A percentile compares a stretch with the other conserved stretches of the same genome.
Conservation (phyloP, 2,329 filamentous ascomycete species). For the Microcyclosporella mali region DNA sequence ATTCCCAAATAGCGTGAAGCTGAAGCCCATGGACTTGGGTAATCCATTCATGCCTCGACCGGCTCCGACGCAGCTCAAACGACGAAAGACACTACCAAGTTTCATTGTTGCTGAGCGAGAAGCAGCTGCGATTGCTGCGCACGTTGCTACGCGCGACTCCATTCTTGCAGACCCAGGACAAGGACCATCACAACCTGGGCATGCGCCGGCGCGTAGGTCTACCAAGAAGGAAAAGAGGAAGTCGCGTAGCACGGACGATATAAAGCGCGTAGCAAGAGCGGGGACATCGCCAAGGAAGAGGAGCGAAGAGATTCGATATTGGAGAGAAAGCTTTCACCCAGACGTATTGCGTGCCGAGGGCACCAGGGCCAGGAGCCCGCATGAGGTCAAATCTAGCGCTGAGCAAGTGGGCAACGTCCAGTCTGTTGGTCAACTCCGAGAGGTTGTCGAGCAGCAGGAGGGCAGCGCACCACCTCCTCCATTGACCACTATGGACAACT, state of each 20-base stretch:
- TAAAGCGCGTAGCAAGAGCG: slow-evolving; percentile 8
- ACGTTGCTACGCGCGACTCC: background rate
- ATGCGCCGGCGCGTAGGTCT: slow-evolving; percentile 6
- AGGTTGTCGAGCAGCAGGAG: slow-evolving; percentile 2
- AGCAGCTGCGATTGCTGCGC: slow-evolving; percentile 6
- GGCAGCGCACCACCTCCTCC: background rate
- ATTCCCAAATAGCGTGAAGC: slow-evolving; percentile 32
- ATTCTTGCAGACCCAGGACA: background rate
- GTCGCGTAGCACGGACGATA: slow-evolving; percentile 32
- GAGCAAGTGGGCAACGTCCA: slow-evolving; percentile 4
- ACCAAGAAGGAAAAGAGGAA: slow-evolving; percentile 26
- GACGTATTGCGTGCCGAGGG: slow-evolving; percentile 27
- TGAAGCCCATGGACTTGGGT: slow-evolving; percentile 32
- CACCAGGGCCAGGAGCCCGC: slow-evolving; percentile 13
- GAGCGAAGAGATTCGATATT: slow-evolving; percentile 32
- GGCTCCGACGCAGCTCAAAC: slow-evolving; percentile 15
- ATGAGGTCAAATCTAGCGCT: slow-evolving; percentile 4
- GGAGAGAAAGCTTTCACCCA: slow-evolving; percentile 30
- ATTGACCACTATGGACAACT: background rate
- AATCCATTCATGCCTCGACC: slow-evolving; percentile 28
- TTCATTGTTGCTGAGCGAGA: slow-evolving; percentile 25
- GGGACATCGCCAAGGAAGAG: slow-evolving; percentile 25
- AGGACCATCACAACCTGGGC: slow-evolving; percentile 2
- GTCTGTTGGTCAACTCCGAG: slow-evolving; percentile 1
- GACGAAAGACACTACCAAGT: slow-evolving; percentile 31